phyloP scores from a whole-genome alignment of 225 moss, liverwort and hornwort species.

The Sphagnum contortum region DNA sequence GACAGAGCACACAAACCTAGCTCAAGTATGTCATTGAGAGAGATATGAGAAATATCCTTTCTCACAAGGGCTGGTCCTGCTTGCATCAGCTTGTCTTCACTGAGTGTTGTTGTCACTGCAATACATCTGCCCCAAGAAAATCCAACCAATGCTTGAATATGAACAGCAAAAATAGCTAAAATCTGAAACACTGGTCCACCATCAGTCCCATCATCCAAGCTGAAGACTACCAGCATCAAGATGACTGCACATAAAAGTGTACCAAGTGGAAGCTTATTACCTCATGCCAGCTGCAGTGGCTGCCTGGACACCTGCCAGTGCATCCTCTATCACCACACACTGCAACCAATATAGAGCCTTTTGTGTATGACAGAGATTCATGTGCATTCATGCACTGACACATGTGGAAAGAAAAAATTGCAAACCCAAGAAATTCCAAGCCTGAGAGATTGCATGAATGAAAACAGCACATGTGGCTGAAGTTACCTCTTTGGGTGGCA shows the following conservation, averaged over 20 bases:
- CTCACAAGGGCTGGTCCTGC: slow-evolving; percentile 64
- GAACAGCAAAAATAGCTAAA: no score
- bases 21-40: slow-evolving; percentile 67
- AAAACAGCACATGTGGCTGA: no score
- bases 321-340: slow-evolving; percentile 98
- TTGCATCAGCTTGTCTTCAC: slow-evolving; percentile 56
- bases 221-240: neutral
- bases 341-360: slow-evolving; percentile 8
- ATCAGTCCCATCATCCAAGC: neutral
- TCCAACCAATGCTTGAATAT: no score
- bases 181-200: neutral
- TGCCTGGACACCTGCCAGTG: slow-evolving; percentile 79
- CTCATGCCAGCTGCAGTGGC: slow-evolving; percentile 96
- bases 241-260: no score
- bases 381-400: no score
- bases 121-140: slow-evolving; percentile 56
- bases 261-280: slow-evolving; percentile 16
- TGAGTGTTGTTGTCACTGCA: slow-evolving; percentile 84
- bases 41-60: slow-evolving; percentile 69
- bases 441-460: no score
- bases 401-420: no score
- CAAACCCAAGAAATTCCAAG: no score
- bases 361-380: no score
- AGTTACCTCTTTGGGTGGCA: slow-evolving; percentile 62
- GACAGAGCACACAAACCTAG: slow-evolving; percentile 37